These are phyloP conservation scores for Russula virescens DNA, from an alignment of 768 basidiomycete species.

Conservation along the genomic window DNA sequence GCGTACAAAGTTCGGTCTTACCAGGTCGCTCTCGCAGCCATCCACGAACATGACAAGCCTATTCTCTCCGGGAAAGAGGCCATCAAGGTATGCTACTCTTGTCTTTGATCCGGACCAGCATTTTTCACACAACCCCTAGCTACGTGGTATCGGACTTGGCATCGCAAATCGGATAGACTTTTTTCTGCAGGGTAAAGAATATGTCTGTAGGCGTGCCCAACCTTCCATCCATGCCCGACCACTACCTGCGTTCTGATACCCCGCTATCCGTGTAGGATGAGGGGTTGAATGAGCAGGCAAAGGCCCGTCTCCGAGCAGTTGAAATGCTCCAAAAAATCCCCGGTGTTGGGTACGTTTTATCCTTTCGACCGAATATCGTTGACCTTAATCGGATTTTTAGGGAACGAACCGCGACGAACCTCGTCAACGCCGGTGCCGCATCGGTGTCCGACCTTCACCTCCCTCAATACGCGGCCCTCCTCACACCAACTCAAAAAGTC, in stretches of 20 bases:
- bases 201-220: slow-evolving; percentile 22
- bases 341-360: slow-evolving; percentile 43
- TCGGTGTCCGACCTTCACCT: slow-evolving; percentile 38
- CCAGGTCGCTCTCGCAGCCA: slow-evolving; percentile 17
- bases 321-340: slow-evolving; percentile 36
- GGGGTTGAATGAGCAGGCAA: slow-evolving; percentile 26
- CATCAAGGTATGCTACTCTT: slow-evolving; percentile 12
- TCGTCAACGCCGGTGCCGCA: slow-evolving; percentile 47
- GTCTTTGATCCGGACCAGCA: neutral
- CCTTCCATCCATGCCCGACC: neutral
- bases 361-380: neutral
- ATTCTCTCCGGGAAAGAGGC: slow-evolving; percentile 22
- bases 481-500: slow-evolving; percentile 37
- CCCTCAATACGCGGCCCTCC: slow-evolving; percentile 33
- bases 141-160: slow-evolving; percentile 23
- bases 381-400: slow-evolving; percentile 10
- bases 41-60: slow-evolving; percentile 8
- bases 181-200: slow-evolving; percentile 20
- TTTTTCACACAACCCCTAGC: slow-evolving; percentile 5
- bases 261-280: slow-evolving; percentile 11
- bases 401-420: slow-evolving; percentile 34
- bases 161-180: slow-evolving; percentile 24
- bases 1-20: slow-evolving; percentile 25
- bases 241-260: neutral
- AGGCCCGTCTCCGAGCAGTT: slow-evolving; percentile 28